Evolutionary conservation across 2,329 filamentous ascomycete species (phyloP), one percentile per base, ranked within the genome.

Genomic region (Fusarium pseudonygamai): DNA sequence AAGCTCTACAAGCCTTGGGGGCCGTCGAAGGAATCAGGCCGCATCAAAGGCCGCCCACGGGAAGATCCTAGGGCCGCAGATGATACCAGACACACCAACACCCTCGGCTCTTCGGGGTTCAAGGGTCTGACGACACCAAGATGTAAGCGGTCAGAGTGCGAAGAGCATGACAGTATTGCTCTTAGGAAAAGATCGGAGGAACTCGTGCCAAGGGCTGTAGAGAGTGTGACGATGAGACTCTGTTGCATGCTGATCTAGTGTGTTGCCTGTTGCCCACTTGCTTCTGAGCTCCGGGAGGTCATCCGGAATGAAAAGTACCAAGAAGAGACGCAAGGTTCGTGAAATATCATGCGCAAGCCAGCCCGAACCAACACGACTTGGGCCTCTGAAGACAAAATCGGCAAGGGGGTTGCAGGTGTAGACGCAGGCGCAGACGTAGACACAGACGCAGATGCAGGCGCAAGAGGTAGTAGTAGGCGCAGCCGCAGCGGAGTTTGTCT

Each of bases 11-110:
- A 59, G 26, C 37, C n/a, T 65, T 57, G 56, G 58, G 63, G 55
- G 60, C 55, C 32, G 42, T 59, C 56, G 74, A 47, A 65, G 62
- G 59, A 56, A 53, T 56, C 59, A 37, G 76, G 74, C 46, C 67
- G 76, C 74, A 75, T 71, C 22, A 24, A 42, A 52, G 74, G 76
- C 67, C 73, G 74, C 68, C 63, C 50, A 67, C 74, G 74, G 76
- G 73, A 77, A 69, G 73, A 77, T 74, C 72, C 59, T 59, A 63
- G 49, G 63, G 73, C 69, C 64, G 69, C 69, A 67, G 69, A 64
- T 61, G 46, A 24, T 64, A 50, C 61, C 43, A 55, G 50, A 57
- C 46, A 55, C 50, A 64, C 71, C 71, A 73, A 73, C 71, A 60
- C 49, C 16, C 46, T 67, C 71, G 45, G 57, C 47, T 39, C 34